Conservation (phyloP, 2,329 filamentous ascomycete genomes). For the Coniochaeta ligniaria region DNA sequence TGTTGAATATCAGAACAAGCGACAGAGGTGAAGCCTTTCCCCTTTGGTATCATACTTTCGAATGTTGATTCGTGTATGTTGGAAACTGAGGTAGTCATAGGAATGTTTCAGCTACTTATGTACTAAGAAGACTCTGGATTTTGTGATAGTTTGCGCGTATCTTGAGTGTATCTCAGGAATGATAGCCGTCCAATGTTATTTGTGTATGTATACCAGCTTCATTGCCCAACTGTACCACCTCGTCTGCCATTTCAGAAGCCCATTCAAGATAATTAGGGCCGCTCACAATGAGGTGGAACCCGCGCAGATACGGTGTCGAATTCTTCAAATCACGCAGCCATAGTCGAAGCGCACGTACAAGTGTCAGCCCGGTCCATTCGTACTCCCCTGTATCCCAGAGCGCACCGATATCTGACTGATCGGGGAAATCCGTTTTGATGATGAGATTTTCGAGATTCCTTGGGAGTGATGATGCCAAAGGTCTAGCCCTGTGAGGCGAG, state of each 20-base stretch:
- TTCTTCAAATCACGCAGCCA: not conserved
- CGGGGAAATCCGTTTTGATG: not conserved
- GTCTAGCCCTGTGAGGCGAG: not conserved
- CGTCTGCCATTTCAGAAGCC: not conserved
- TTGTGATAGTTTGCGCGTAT: not conserved
- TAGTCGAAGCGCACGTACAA: not conserved
- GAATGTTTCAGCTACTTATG: not conserved
- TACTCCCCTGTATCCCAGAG: not conserved
- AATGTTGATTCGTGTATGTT: not conserved
- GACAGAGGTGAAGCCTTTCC: not conserved
- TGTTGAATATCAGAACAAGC: not conserved
- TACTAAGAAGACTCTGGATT: constrained; percentile 6
- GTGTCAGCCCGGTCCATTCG: not conserved
- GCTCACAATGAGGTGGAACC: not conserved
- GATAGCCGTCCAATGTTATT: not conserved
- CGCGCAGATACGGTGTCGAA: not conserved
- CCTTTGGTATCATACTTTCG: not conserved
- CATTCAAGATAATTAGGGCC: not conserved
- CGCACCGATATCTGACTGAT: not conserved
- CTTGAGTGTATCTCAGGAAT: not conserved
- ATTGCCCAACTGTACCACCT: not conserved
- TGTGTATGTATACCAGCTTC: not conserved
- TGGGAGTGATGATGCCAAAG: not conserved
- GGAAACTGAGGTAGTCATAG: not conserved
- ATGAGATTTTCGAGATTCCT: not conserved